Conservation (phyloP, 2,329 filamentous ascomycete genomes). For the Hymenoscyphus infarciens region DNA sequence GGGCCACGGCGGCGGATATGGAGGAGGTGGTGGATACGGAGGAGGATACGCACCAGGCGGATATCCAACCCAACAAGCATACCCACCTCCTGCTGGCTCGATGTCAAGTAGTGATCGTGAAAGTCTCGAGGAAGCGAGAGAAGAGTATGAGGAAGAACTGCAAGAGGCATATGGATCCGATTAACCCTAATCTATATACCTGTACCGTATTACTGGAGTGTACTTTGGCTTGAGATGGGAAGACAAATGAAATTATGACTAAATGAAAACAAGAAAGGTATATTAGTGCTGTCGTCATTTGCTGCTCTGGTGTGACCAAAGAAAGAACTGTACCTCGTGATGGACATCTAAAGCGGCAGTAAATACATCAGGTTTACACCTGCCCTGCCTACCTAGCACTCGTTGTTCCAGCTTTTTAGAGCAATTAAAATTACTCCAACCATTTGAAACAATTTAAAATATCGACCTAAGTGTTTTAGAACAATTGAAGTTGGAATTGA, state of each 20-base stretch:
- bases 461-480: no score
- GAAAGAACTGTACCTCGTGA: no score
- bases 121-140: conserved; percentile 50
- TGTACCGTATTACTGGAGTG: neutral
- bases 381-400: no score
- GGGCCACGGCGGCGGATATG: conserved; percentile 1
- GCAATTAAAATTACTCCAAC: no score
- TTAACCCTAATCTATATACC: neutral
- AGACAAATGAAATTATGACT: neutral
- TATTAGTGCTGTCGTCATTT: neutral
- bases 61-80: conserved; percentile 20
- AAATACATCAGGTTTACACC: no score
- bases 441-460: no score
- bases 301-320: no score
- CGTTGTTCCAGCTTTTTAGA: no score
- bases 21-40: conserved; percentile 4
- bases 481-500: no score
- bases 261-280: neutral
- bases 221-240: neutral
- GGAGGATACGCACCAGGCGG: conserved; percentile 7
- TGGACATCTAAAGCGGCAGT: no score
- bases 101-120: conserved; percentile 49
- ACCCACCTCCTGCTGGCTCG: conserved; percentile 17
- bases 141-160: conserved; percentile 22
- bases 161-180: conserved; percentile 40